Conservation (phyloP, 2,329 filamentous ascomycete species). For the Colletotrichum costaricense region DNA sequence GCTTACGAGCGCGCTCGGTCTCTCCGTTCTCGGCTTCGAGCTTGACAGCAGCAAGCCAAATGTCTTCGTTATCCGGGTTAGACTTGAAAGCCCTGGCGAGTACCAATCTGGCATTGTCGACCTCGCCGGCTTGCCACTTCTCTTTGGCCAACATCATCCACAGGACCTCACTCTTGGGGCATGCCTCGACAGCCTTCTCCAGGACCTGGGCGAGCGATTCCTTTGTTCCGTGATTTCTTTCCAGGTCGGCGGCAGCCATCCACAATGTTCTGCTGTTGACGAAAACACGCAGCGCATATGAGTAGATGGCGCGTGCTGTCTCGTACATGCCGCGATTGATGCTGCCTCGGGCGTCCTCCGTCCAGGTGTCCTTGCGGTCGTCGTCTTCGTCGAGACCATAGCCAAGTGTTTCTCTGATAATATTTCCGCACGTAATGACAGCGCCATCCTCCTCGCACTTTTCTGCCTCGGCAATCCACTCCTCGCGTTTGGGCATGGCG, state of each 20-base stretch:
- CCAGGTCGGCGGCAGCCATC: conserved; percentile 90
- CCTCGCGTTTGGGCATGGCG: conserved; percentile 96
- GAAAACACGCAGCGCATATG: conserved; percentile 90
- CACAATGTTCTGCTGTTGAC: conserved; percentile 88
- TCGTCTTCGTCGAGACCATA: conserved; percentile 97
- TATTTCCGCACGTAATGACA: conserved; percentile 85
- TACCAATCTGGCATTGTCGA: conserved; percentile 87
- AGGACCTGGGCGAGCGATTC: conserved; percentile 87
- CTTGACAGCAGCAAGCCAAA: conserved; percentile 96
- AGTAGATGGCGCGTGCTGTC: conserved; percentile 93
- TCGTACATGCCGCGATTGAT: conserved; percentile 86
- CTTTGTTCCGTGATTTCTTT: conserved; percentile 87
- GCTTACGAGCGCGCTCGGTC: conserved; percentile 81
- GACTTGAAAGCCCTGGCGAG: conserved; percentile 92
- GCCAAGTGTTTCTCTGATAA: conserved; percentile 91
- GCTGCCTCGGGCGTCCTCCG: conserved; percentile 88
- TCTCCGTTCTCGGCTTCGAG: conserved; percentile 92
- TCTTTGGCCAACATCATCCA: conserved; percentile 98
- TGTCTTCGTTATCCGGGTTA: conserved; percentile 96
- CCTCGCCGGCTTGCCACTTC: conserved; percentile 89
- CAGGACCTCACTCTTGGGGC: conserved; percentile 88
- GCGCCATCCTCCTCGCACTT: conserved; percentile 94
- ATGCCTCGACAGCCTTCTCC: conserved; percentile 93
- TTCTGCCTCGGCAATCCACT: conserved; percentile 96
- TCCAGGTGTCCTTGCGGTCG: conserved; percentile 94